These are phyloP conservation scores for Adiantum capillusveneris DNA, from an alignment of 75 land plant species.

Conservation along the genomic window DNA sequence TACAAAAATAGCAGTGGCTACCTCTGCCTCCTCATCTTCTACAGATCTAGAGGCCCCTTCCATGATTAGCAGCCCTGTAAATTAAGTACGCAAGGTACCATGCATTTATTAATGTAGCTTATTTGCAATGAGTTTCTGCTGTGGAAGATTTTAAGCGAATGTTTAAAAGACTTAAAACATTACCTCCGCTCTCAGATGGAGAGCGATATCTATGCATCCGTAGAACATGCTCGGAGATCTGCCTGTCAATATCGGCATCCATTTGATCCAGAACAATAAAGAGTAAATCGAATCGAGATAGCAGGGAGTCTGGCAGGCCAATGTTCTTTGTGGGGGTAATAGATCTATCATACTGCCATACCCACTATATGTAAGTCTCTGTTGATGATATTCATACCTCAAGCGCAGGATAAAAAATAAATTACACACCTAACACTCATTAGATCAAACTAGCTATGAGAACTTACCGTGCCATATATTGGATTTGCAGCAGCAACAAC, in stretches of 20 bases:
- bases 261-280: slow-evolving; percentile 99
- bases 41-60: slow-evolving; percentile 45
- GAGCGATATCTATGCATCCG: slow-evolving; percentile 91
- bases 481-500: slow-evolving; percentile 99
- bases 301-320: slow-evolving; percentile 95
- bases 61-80: slow-evolving; percentile 28
- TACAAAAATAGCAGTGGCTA: slow-evolving; percentile 69
- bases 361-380: too few species aligned
- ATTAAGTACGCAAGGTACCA: not conserved
- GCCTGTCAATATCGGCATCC: slow-evolving; percentile 92
- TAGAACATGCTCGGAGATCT: slow-evolving; percentile 76
- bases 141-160: too few species aligned
- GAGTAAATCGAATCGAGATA: slow-evolving; percentile 96
- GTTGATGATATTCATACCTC: too few species aligned
- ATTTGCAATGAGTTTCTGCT: too few species aligned
- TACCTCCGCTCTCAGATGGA: slow-evolving; percentile 67
- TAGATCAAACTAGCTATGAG: not conserved
- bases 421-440: too few species aligned
- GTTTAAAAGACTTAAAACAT: too few species aligned
- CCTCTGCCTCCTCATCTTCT: slow-evolving; percentile 73
- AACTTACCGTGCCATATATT: slow-evolving; percentile 94
- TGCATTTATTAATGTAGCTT: too few species aligned
- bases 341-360: slow-evolving; percentile 99
- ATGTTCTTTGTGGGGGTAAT: slow-evolving; percentile 97
- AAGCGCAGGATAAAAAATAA: too few species aligned